Evolutionary conservation across 148 eudicot species (phyloP).

Genomic region (Rhododendron williamsianum): DNA sequence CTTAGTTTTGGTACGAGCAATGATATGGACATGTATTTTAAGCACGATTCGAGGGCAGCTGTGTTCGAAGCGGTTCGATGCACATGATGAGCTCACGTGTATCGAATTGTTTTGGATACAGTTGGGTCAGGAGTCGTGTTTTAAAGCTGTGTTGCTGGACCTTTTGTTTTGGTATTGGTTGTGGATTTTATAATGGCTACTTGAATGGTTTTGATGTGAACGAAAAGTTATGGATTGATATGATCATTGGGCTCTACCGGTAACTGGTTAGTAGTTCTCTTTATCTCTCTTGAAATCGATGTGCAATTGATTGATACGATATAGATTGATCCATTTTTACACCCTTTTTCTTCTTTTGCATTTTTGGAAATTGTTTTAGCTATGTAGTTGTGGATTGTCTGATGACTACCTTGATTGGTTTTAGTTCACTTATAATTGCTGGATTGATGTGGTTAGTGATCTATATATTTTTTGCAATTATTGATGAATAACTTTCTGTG

Average conservation of each 20-base stretch:
- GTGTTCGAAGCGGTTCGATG: no score
- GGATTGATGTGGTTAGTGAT: background rate
- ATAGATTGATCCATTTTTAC: background rate
- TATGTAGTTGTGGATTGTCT: background rate
- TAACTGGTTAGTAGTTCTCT: background rate
- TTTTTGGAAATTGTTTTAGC: background rate
- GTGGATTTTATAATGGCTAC: background rate
- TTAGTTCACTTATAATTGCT: background rate
- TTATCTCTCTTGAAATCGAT: background rate
- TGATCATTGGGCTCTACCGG: background rate
- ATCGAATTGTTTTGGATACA: no score
- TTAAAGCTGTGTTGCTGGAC: no score
- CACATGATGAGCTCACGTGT: no score
- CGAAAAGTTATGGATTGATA: background rate
- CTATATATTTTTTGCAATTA: background rate
- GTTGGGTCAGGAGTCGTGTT: no score
- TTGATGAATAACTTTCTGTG: background rate
- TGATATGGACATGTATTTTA: no score
- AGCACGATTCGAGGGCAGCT: no score
- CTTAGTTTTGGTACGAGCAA: background rate
- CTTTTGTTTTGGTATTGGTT: background rate
- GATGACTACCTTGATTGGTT: background rate
- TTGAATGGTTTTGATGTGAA: background rate
- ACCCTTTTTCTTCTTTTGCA: background rate
- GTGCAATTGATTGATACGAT: conserved; percentile 23